A percentile compares a stretch with the other conserved stretches of the same genome.
Evolutionary conservation across 2,329 filamentous ascomycete genomes (phyloP).

Genomic region (Lasiodiplodia hormozganensis): DNA sequence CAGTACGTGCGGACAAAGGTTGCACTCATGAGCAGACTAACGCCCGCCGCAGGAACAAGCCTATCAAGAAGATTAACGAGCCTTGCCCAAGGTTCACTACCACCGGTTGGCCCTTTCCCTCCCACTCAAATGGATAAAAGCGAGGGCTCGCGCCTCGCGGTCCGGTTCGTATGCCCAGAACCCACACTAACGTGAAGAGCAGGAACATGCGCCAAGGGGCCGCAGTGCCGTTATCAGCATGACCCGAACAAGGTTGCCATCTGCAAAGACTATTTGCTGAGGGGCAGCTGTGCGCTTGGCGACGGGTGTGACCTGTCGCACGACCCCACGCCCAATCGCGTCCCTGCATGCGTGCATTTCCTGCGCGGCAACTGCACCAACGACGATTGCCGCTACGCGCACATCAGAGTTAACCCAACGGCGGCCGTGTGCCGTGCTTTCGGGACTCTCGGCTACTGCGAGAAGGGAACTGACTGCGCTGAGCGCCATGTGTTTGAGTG

Average conservation of each 20-base stretch:
- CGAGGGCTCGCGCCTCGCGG: slow-evolving; percentile 12
- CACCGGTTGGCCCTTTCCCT: slow-evolving; percentile 54
- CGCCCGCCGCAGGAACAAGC: slow-evolving; percentile 31
- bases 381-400: slow-evolving; percentile 82
- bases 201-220: slow-evolving; percentile 88
- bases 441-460: slow-evolving; percentile 87
- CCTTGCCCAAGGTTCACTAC: slow-evolving; percentile 68
- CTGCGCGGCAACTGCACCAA: slow-evolving; percentile 90
- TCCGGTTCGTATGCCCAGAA: slow-evolving; percentile 30
- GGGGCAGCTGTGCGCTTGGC: slow-evolving; percentile 77
- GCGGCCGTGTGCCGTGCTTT: slow-evolving; percentile 86
- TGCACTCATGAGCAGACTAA: slow-evolving; percentile 20
- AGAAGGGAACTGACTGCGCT: slow-evolving; percentile 76
- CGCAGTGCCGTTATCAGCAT: slow-evolving; percentile 80
- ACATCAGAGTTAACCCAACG: slow-evolving; percentile 77
- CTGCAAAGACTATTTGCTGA: slow-evolving; percentile 86
- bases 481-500: slow-evolving; percentile 92
- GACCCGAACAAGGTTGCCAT: slow-evolving; percentile 86
- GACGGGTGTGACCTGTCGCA: slow-evolving; percentile 90
- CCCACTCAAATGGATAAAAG: slow-evolving; percentile 29
- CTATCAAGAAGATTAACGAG: slow-evolving; percentile 72
- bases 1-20: slow-evolving; percentile 63
- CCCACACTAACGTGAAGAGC: slow-evolving; percentile 36
- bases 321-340: slow-evolving; percentile 80
- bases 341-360: slow-evolving; percentile 88